Evolutionary conservation across 768 basidiomycete species (phyloP), one percentile per base, ranked within the genome.

Genomic region (Phylloporus scabripes): DNA sequence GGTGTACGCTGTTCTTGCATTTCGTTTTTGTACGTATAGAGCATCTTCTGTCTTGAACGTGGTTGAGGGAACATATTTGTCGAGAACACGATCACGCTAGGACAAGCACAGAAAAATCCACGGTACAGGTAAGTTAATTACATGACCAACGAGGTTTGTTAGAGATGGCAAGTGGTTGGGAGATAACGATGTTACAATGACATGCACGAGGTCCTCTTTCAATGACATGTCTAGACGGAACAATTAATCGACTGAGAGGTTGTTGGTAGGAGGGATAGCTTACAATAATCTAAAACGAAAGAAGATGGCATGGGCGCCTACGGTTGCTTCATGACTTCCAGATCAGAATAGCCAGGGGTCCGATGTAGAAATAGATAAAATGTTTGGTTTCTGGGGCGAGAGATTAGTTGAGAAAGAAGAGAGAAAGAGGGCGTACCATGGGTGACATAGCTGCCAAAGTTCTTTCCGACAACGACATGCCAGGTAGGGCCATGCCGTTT

Each of bases 391-490:
- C 93, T 96, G 69, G 24, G 26, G 24, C 29, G 17, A 47, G 36
- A 31, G 48, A 37, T 14, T n/a, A 36, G 9, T 23, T 23, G 12
- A 6, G 7, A 3, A 14, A 14, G 20, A 3, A 2, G 21, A 47
- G 32, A 11, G 24, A 8, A 33, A 49, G 48, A 49, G 23, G 51
- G 46, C 85, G 60, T 58, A 95, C 93, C 94, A 63, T 96, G 94
- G 39, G 94, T 96, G 37, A 97, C 94, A 66, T 94, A 97, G 72
- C 89, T 92, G 44, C 94, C 94, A 81, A 95, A 97, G 75, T 97
- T 96, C 78, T 95, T 97, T 52, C 95, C 95, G 44, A 95, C 95
- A 57, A 98, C 93, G 68, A 93, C 92, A 68, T 98, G 95, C 95
- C 95, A 98, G 59, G 94, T 96, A 49, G 90, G 83, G 21, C 92